phyloP scores from a whole-genome alignment of 2,329 filamentous ascomycete genomes.

The Pleomassaria siparia region DNA sequence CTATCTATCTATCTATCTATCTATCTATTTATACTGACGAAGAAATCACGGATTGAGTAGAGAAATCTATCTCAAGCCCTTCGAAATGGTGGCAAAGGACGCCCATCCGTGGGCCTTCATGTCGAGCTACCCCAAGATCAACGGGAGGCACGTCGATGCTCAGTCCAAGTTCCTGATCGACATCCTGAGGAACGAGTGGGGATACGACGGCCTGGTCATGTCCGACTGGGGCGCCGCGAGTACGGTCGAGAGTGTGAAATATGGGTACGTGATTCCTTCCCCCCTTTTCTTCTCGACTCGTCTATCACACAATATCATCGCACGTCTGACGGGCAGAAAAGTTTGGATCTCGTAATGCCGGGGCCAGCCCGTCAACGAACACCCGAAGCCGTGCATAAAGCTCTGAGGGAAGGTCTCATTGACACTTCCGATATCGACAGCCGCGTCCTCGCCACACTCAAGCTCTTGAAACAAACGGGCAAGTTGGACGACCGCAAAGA shows the following conservation, averaged over 20 bases:
- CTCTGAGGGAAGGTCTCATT: constrained; percentile 54
- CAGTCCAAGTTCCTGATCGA: constrained; percentile 49
- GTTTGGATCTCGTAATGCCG: constrained; percentile 32
- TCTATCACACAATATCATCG: too few species aligned
- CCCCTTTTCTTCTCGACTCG: constrained; percentile 47
- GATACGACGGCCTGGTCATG: constrained; percentile 51
- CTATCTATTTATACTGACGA: too few species aligned
- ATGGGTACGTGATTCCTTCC: constrained; percentile 37
- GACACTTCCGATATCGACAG: constrained; percentile 47
- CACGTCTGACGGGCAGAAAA: too few species aligned
- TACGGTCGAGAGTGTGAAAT: constrained; percentile 19
- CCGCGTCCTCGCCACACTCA: constrained; percentile 50
- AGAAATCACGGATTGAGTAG: too few species aligned
- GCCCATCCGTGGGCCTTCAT: constrained; percentile 63
- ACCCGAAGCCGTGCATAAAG: constrained; percentile 65
- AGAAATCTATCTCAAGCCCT: constrained; percentile 68
- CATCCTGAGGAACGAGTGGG: constrained; percentile 54
- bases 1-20: too few species aligned
- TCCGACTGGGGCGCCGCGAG: constrained; percentile 45
- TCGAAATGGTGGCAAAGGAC: constrained; percentile 61
- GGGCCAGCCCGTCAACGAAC: constrained; percentile 63
- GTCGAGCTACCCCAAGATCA: constrained; percentile 53
- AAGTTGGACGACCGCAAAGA: constrained; percentile 38
- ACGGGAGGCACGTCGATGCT: constrained; percentile 39
- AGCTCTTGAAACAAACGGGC: constrained; percentile 44